Conservation (phyloP, 257 asterid species). For the Nicotiana knightiana region DNA sequence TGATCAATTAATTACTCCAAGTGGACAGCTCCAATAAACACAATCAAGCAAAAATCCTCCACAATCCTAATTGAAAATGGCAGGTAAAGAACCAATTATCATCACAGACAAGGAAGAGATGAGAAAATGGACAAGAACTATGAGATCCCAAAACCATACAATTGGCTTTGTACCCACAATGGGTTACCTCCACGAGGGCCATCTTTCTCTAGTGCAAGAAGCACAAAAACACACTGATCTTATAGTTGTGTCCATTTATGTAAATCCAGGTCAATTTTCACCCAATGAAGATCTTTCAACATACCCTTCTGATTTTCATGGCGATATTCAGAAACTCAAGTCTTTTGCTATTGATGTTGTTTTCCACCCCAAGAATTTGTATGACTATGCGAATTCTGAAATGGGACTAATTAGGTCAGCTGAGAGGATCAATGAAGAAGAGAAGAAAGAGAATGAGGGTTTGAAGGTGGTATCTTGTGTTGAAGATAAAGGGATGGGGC, state of each 20-base stretch:
- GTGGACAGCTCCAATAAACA: not conserved
- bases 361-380: conserved; percentile 67
- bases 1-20: too few relatives aligned
- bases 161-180: conserved; percentile 88
- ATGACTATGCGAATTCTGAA: conserved; percentile 43
- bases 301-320: conserved; percentile 83
- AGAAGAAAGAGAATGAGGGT: conserved; percentile 12
- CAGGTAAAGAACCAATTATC: conserved; percentile 42
- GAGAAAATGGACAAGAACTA: conserved; percentile 78
- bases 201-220: conserved; percentile 63
- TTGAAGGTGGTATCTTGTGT: conserved; percentile 48
- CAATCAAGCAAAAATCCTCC: not conserved
- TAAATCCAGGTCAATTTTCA: conserved; percentile 91
- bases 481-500: conserved; percentile 60
- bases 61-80: conserved; percentile 22
- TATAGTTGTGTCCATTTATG: conserved; percentile 74
- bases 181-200: conserved; percentile 96
- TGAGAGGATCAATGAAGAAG: conserved; percentile 2
- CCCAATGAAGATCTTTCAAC: conserved; percentile 89
- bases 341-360: conserved; percentile 61
- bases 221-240: conserved; percentile 47
- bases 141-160: conserved; percentile 48
- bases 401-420: not conserved
- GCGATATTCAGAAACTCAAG: conserved; percentile 60
- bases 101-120: conserved; percentile 56